Evolutionary conservation across 129 eudicot genomes (phyloP).

Genomic region (Escallonia herrerae): DNA sequence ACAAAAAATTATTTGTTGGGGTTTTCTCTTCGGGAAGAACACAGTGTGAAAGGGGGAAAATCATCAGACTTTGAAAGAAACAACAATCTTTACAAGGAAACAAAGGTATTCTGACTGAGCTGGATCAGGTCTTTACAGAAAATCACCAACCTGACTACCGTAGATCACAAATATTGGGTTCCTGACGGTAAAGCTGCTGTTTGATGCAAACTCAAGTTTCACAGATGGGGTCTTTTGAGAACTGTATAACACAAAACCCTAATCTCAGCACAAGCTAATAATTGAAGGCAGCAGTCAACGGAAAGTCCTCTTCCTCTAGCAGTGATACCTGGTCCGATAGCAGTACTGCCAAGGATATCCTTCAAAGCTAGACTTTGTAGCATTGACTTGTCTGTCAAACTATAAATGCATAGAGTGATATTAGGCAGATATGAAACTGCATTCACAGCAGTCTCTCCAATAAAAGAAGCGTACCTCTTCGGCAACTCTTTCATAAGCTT

Average conservation of each 20-base stretch:
- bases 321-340: constrained; percentile 71
- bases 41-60: neutral
- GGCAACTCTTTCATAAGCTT: constrained; percentile 49
- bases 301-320: neutral
- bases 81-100: neutral
- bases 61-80: neutral
- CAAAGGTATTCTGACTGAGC: neutral
- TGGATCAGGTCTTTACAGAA: neutral
- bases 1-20: no score
- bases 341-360: constrained; percentile 74
- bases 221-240: constrained; percentile 59
- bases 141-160: constrained; percentile 61
- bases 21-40: no score
- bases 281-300: constrained; percentile 3
- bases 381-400: constrained; percentile 75
- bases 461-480: constrained; percentile 46
- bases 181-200: constrained; percentile 63
- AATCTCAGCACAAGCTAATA: neutral
- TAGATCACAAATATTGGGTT: constrained; percentile 57
- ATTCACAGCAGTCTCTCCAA: constrained; percentile 1
- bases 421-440: neutral
- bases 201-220: constrained; percentile 47
- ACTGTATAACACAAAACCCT: constrained; percentile 32
- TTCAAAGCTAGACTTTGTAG: constrained; percentile 45
- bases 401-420: constrained; percentile 17